phyloP scores from a whole-genome alignment of 2,329 filamentous ascomycete species.

The Exophiala calicioides region DNA sequence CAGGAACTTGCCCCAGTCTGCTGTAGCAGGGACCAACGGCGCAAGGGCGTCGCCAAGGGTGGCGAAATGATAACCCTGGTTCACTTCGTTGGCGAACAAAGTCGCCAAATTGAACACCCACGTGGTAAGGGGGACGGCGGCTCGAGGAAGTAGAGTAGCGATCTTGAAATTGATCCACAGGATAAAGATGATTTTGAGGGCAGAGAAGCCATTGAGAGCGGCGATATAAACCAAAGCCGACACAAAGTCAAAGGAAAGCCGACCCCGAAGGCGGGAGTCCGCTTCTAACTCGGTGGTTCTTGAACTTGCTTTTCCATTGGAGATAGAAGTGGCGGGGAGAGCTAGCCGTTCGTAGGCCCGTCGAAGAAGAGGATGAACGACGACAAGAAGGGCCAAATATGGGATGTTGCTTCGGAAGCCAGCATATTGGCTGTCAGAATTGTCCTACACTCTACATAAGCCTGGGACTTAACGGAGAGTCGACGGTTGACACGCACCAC shows the following conservation, averaged over 20 bases:
- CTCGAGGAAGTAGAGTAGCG: constrained; percentile 68
- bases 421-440: constrained; percentile 84
- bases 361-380: constrained; percentile 78
- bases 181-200: constrained; percentile 77
- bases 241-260: constrained; percentile 76
- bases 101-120: constrained; percentile 88
- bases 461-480: constrained; percentile 5
- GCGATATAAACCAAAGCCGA: constrained; percentile 80
- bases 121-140: constrained; percentile 71
- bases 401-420: constrained; percentile 85
- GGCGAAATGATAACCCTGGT: constrained; percentile 72
- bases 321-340: background rate
- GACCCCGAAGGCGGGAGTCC: constrained; percentile 64
- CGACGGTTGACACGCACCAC: constrained; percentile 60
- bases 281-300: constrained; percentile 42
- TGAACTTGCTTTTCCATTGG: constrained; percentile 13
- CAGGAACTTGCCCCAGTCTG: constrained; percentile 68
- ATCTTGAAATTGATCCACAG: constrained; percentile 80
- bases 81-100: constrained; percentile 87
- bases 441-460: constrained; percentile 60
- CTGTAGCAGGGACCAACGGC: constrained; percentile 46
- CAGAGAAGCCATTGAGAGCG: constrained; percentile 81
- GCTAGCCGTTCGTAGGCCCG: constrained; percentile 63
- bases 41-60: constrained; percentile 59
- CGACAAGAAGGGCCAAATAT: constrained; percentile 70